phyloP scores from a whole-genome alignment of 257 asterid genomes.

The Solanum clarkiae region DNA sequence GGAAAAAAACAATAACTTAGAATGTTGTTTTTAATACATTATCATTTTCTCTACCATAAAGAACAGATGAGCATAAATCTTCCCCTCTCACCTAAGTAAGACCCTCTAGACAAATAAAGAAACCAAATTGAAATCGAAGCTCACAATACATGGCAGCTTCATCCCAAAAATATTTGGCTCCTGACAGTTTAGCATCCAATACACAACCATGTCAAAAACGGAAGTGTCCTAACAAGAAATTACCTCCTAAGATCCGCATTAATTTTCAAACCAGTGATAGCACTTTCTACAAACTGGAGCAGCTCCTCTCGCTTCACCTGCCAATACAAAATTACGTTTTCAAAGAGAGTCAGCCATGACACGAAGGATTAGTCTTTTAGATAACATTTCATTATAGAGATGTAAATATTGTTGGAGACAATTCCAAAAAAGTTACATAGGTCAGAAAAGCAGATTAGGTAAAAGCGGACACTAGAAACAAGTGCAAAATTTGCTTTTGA shows the following conservation, averaged over 20 bases:
- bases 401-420: background rate
- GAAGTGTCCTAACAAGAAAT: background rate
- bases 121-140: background rate
- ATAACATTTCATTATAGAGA: background rate
- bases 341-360: background rate
- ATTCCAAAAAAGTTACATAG: background rate
- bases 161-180: background rate
- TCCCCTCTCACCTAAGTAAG: background rate
- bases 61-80: background rate
- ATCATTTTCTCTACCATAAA: background rate
- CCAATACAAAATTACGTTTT: constrained; percentile 1
- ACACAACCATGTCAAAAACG: background rate
- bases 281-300: constrained; percentile 95
- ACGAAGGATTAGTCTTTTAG: background rate
- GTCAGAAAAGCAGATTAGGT: background rate
- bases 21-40: background rate
- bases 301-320: constrained; percentile 95
- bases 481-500: background rate
- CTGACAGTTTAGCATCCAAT: background rate
- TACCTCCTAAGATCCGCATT: constrained; percentile 83
- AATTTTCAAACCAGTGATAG: constrained; percentile 86
- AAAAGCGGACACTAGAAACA: background rate
- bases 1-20: background rate
- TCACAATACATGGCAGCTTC: background rate
- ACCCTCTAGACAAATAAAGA: background rate